Evolutionary conservation across 768 basidiomycete genomes (phyloP).

Genomic region (Porphyrellus cyaneotinctus): DNA sequence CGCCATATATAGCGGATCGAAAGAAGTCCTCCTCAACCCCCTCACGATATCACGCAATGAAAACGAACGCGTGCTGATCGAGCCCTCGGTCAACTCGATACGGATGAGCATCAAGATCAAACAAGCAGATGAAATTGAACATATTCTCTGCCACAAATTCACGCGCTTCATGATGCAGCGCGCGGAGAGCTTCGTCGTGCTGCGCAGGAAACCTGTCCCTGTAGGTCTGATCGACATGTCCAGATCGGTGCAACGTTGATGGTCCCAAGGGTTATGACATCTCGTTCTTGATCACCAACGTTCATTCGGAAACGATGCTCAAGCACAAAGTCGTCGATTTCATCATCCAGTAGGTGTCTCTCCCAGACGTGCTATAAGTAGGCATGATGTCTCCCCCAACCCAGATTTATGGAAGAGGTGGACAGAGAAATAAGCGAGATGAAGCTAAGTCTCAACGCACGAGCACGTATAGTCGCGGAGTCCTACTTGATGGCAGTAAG

Average conservation of each 20-base stretch:
- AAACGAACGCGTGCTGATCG: slow-evolving; percentile 94
- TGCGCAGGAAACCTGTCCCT: slow-evolving; percentile 89
- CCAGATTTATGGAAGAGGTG: slow-evolving; percentile 97
- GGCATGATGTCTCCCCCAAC: neutral
- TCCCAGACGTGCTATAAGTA: neutral
- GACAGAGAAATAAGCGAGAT: slow-evolving; percentile 99
- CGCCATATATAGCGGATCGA: slow-evolving; percentile 62
- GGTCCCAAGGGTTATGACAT: slow-evolving; percentile 90
- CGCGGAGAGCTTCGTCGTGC: slow-evolving; percentile 94
- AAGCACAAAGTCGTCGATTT: slow-evolving; percentile 99
- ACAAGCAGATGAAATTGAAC: slow-evolving; percentile 98
- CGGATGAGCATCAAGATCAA: slow-evolving; percentile 98
- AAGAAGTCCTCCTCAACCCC: slow-evolving; percentile 91
- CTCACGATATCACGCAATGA: slow-evolving; percentile 95
- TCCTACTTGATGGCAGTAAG: slow-evolving; percentile 90
- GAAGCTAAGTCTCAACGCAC: slow-evolving; percentile 94
- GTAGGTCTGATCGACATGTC: slow-evolving; percentile 41
- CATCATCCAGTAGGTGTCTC: slow-evolving; percentile 82
- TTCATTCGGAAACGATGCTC: slow-evolving; percentile 95
- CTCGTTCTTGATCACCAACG: slow-evolving; percentile 96
- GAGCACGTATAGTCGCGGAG: slow-evolving; percentile 96
- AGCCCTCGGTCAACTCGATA: slow-evolving; percentile 96
- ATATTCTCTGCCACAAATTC: slow-evolving; percentile 96
- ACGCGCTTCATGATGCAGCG: slow-evolving; percentile 99
- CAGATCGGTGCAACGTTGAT: slow-evolving; percentile 12